Conservation (phyloP, 78 protist genomes). For the slime mould (Dictyostelium discoideum) region DNA sequence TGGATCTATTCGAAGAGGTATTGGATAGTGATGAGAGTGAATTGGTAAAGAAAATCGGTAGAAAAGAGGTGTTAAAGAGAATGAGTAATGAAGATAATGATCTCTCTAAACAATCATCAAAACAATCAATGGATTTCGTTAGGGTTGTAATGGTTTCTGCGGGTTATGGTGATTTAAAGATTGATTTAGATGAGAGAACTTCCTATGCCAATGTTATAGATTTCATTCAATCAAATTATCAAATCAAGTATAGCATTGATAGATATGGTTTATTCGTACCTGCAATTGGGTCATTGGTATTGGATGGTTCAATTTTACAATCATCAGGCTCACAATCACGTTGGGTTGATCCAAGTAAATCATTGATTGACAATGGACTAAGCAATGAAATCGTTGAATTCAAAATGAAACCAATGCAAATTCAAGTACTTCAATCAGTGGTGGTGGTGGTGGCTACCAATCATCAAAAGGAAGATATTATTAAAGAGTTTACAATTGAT, state of each 20-base stretch:
- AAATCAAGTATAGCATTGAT: background rate
- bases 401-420: slow-evolving; percentile 11
- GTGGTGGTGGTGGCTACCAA: too few species aligned
- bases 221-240: slow-evolving; percentile 30
- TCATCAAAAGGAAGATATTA: background rate
- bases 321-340: background rate
- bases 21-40: slow-evolving; percentile 40
- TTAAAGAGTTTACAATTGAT: slow-evolving; percentile 2
- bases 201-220: background rate
- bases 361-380: slow-evolving; percentile 11
- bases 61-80: slow-evolving; percentile 23
- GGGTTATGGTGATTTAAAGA: slow-evolving; percentile 40
- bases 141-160: slow-evolving; percentile 39
- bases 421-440: background rate
- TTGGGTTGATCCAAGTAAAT: slow-evolving; percentile 28
- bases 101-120: background rate
- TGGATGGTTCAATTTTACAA: background rate
- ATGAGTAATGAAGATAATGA: slow-evolving; percentile 31
- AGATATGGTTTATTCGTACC: slow-evolving; percentile 32
- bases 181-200: background rate
- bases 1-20: slow-evolving; percentile 35
- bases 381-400: slow-evolving; percentile 35
- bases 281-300: background rate
- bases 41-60: slow-evolving; percentile 27
- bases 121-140: slow-evolving; percentile 4